These are phyloP conservation scores for Reticulascus tulasneorum DNA, from an alignment of 2,329 filamentous ascomycete species.

Conservation along the genomic window DNA sequence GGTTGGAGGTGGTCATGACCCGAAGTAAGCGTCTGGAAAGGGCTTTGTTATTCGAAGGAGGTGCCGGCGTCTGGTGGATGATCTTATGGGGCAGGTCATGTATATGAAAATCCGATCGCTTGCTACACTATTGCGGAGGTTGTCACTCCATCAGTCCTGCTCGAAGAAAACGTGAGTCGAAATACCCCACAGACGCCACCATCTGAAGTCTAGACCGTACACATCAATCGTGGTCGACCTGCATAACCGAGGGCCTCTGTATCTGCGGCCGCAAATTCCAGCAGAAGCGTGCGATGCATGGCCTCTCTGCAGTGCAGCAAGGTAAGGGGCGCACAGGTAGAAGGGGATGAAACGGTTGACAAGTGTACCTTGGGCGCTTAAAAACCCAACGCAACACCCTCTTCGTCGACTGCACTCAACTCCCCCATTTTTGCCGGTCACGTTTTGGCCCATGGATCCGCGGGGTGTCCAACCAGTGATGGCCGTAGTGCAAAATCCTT, in stretches of 20 bases:
- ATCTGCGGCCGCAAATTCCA: slow-evolving; percentile 26
- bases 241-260: slow-evolving; percentile 35
- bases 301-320: slow-evolving; percentile 6
- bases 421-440: too few relatives aligned
- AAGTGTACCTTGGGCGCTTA: slow-evolving; percentile 12
- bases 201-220: slow-evolving; percentile 8
- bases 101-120: too few relatives aligned
- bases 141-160: too few relatives aligned
- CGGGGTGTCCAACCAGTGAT: too few relatives aligned
- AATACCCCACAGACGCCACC: slow-evolving; percentile 12
- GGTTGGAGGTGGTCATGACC: too few relatives aligned
- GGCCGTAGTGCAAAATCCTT: too few relatives aligned
- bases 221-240: slow-evolving; percentile 16
- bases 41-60: too few relatives aligned
- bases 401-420: neutral
- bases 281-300: slow-evolving; percentile 15
- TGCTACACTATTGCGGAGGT: too few relatives aligned
- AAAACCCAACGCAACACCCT: slow-evolving; percentile 12
- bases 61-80: too few relatives aligned
- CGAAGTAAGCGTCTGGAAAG: too few relatives aligned
- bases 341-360: slow-evolving; percentile 1
- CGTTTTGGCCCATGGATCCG: too few relatives aligned
- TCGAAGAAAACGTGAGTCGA: slow-evolving; percentile 1
- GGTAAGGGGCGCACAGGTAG: slow-evolving; percentile 3
- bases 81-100: too few relatives aligned